These are phyloP conservation scores for Hordeum marinum DNA, from an alignment of 176 grass and related monocot species.

Conservation along the genomic window DNA sequence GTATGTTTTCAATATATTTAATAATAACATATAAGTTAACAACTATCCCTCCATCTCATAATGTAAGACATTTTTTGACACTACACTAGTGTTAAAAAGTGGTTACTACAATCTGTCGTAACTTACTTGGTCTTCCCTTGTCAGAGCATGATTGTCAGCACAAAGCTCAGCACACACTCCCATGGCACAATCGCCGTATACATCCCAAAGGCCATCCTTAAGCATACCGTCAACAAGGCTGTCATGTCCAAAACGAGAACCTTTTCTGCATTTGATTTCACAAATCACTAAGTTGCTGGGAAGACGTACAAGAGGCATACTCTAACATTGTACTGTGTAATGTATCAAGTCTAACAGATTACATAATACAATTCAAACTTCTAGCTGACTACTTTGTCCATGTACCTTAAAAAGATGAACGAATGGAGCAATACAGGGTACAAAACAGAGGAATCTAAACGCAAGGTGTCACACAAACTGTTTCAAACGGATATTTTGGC, in stretches of 20 bases:
- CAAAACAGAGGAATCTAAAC: neutral
- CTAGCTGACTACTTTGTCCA: neutral
- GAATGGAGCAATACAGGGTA: neutral
- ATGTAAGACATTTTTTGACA: no score
- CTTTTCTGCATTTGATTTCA: conserved; percentile 58
- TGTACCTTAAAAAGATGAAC: neutral
- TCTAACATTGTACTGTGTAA: neutral
- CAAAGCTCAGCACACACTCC: conserved; percentile 89
- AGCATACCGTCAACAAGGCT: conserved; percentile 86
- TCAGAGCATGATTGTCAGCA: conserved; percentile 82
- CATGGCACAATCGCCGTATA: conserved; percentile 78
- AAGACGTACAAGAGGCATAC: neutral
- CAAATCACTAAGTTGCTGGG: neutral
- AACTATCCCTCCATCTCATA: no score
- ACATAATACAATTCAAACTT: neutral
- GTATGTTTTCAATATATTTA: neutral
- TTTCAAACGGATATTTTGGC: neutral
- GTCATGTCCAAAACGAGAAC: conserved; percentile 88
- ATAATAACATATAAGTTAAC: neutral
- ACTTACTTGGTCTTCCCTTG: conserved; percentile 82
- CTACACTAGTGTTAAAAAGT: no score
- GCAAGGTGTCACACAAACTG: neutral
- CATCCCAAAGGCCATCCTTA: conserved; percentile 97
- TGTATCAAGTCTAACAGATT: neutral
- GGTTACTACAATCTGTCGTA: neutral